Conservation (phyloP, 1,284 basidiomycete genomes). For the Leccinum huronense region DNA sequence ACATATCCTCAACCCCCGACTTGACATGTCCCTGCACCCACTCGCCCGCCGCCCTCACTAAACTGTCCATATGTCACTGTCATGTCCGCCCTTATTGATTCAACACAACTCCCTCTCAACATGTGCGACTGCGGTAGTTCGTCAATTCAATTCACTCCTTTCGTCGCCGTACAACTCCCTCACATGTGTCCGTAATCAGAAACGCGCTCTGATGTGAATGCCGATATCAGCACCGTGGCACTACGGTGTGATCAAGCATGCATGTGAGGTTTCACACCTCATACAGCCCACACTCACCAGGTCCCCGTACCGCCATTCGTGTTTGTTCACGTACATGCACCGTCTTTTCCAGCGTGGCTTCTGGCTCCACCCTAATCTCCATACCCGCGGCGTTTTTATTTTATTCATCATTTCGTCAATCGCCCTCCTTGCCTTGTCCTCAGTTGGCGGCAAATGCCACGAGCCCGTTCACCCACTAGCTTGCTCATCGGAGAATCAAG, state of each 20-base stretch:
- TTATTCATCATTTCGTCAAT: constrained; percentile 19
- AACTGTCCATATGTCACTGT: constrained; percentile 30
- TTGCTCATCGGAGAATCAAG: constrained; percentile 21
- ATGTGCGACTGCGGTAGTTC: constrained; percentile 25
- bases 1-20: constrained; percentile 23
- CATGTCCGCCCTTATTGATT: constrained; percentile 26
- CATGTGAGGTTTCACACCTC: constrained; percentile 39
- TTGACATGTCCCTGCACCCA: constrained; percentile 26
- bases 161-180: constrained; percentile 34
- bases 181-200: constrained; percentile 33
- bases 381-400: constrained; percentile 32
- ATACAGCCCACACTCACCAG: constrained; percentile 33
- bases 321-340: constrained; percentile 38
- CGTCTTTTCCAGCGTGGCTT: constrained; percentile 32
- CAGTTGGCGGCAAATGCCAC: constrained; percentile 20
- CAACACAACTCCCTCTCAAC: constrained; percentile 9
- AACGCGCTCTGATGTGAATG: constrained; percentile 37
- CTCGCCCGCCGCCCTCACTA: constrained; percentile 24
- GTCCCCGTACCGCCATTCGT: constrained; percentile 35
- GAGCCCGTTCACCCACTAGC: constrained; percentile 7
- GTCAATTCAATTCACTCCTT: constrained; percentile 23
- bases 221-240: constrained; percentile 30
- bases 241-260: constrained; percentile 30
- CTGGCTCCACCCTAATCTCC: constrained; percentile 36
- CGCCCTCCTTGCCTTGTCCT: constrained; percentile 16